Conservation (phyloP, 805 yeast species). For the Candida tallmaniae region DNA sequence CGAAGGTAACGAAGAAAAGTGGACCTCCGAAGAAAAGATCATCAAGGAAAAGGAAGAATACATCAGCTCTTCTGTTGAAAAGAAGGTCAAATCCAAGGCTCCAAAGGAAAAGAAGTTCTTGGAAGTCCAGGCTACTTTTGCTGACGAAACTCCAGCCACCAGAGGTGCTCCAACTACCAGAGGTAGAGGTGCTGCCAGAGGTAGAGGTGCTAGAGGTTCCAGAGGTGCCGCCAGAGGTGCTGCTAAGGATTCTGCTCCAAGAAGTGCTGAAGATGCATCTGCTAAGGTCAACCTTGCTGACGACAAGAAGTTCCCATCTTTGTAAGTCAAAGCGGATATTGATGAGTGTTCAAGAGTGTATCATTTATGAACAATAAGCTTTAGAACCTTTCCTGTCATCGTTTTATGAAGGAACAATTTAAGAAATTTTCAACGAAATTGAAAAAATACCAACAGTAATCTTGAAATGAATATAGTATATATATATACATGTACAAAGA, state of each 20-base stretch:
- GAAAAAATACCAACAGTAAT: not conserved
- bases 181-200: slow-evolving; percentile 17
- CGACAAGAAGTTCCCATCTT: slow-evolving; percentile 73
- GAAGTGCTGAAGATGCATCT: slow-evolving; percentile 19
- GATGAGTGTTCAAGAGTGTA: not conserved
- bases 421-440: not conserved
- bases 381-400: too few relatives aligned
- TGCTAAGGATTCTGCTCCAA: slow-evolving; percentile 1
- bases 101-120: slow-evolving; percentile 77
- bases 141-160: slow-evolving; percentile 47
- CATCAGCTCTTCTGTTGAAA: slow-evolving; percentile 56
- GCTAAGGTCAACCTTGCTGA: slow-evolving; percentile 38
- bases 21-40: slow-evolving; percentile 51
- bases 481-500: slow-evolving; percentile 1
- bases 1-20: slow-evolving; percentile 53
- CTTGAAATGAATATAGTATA: not conserved
- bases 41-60: slow-evolving; percentile 61
- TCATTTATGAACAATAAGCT: too few relatives aligned
- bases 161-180: slow-evolving; percentile 13
- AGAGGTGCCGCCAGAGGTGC: slow-evolving; percentile 13
- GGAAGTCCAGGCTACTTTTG: slow-evolving; percentile 69
- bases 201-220: slow-evolving; percentile 7
- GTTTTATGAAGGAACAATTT: not conserved
- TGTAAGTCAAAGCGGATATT: slow-evolving; percentile 19
- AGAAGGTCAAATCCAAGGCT: slow-evolving; percentile 67